Evolutionary conservation across 1,284 basidiomycete genomes (phyloP), one percentile per base, ranked within the genome.

Genomic region (Blastosporella zonata): DNA sequence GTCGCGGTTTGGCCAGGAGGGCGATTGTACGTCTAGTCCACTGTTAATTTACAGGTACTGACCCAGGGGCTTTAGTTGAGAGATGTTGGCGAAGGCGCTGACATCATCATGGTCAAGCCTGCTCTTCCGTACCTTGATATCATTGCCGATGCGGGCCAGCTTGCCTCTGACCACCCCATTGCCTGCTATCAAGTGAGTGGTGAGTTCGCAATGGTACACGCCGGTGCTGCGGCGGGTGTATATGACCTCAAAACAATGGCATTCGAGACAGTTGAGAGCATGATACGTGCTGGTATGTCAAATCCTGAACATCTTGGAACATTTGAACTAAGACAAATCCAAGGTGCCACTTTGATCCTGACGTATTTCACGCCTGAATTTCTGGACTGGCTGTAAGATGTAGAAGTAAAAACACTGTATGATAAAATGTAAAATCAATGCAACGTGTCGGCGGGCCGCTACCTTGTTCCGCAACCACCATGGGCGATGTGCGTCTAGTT

Each of bases 31-130:
- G 91, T 69, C 6, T 12, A 15, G 15, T 13, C 38, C 12, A 31
- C 31, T 38, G 15, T 29, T 15, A 28, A 29, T 33, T 29, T 48
- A 22, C 15, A n/a, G 28, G 20, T 33, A 20, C 29, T 37, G 3
- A 28, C 49, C 20, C 39, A 34, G 39, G 36, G 46, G 13, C 37
- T 38, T 40, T 64, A 97, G 93, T 72, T 82, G 75, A 89, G 94
- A 37, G 97, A 99, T 65, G 79, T 83, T 0, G 71, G 65, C n/a
- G 96, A 99, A 72, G 97, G 97, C 18, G 97, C 97, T 13, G 97
- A 99, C 66, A 92, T 99, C 59, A 84, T 99, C 64, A 99, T 99
- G 96, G 93, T 99, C 64, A 99, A 99, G 67, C 97, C 97, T 8
- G 82, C 92, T 0, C 69, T 98, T 50, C 95, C 95, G 0, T 99